Percentiles rank a stretch among this genome's conserved stretches.
phyloP scores from a whole-genome alignment of 2,329 filamentous ascomycete species.

The Pyrenophora seminiperda region DNA sequence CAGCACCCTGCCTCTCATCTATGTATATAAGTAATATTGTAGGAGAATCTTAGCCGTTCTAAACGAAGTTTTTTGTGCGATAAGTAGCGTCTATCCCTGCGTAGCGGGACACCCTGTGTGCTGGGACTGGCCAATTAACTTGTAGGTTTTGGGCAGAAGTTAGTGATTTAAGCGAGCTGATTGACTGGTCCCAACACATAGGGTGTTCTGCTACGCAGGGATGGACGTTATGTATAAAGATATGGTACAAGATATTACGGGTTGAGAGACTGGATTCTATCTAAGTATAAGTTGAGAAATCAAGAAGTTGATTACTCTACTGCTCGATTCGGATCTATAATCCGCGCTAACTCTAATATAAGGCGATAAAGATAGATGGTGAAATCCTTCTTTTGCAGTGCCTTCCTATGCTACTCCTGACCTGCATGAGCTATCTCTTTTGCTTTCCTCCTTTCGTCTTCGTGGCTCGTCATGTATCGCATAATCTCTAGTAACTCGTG shows the following conservation, averaged over 20 bases:
- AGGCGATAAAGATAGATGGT: constrained; percentile 26
- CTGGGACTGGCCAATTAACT: too few relatives aligned
- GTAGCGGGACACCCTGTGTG: constrained; percentile 7
- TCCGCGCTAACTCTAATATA: constrained; percentile 26
- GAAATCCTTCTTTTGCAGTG: constrained; percentile 18
- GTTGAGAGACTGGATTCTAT: too few relatives aligned
- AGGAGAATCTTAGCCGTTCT: too few relatives aligned
- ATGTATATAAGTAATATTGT: too few relatives aligned
- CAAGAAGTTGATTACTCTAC: background rate
- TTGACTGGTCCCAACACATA: constrained; percentile 6
- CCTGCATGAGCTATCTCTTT: constrained; percentile 29
- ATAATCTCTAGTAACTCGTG: constrained; percentile 26
- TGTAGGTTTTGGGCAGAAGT: too few relatives aligned
- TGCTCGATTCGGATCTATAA: constrained; percentile 8
- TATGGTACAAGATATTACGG: too few relatives aligned
- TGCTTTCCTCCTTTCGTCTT: constrained; percentile 15
- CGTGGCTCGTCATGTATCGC: constrained; percentile 14
- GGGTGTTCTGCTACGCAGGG: constrained; percentile 3
- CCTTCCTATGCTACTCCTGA: constrained; percentile 20
- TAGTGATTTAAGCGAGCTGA: too few relatives aligned
- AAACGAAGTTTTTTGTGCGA: too few relatives aligned
- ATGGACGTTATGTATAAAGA: constrained; percentile 6
- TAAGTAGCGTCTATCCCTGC: constrained; percentile 4
- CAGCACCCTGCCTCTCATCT: too few relatives aligned
- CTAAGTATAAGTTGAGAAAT: too few relatives aligned